phyloP scores from a whole-genome alignment of 2,329 filamentous ascomycete species.

The Cyphellophora europaea region DNA sequence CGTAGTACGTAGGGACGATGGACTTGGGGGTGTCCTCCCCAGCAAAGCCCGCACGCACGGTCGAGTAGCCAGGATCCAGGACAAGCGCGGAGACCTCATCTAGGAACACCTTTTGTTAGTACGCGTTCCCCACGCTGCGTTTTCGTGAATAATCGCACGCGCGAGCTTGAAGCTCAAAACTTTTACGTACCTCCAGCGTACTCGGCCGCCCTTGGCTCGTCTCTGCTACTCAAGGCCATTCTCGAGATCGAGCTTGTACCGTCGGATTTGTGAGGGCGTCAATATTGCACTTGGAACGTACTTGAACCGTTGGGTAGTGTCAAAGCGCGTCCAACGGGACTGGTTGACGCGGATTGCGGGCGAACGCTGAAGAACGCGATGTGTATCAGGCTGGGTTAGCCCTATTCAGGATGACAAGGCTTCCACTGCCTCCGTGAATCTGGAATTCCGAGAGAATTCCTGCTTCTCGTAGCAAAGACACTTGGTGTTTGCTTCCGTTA shows the following conservation, averaged over 20 bases:
- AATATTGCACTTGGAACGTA: too few relatives aligned
- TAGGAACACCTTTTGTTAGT: constrained; percentile 27
- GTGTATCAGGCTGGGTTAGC: too few relatives aligned
- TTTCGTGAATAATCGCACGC: constrained; percentile 1
- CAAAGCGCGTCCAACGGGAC: too few relatives aligned
- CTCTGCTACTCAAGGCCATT: constrained; percentile 13
- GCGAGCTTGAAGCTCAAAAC: constrained; percentile 7
- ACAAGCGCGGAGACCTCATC: constrained; percentile 97
- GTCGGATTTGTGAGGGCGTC: too few relatives aligned
- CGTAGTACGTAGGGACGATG: constrained; percentile 85
- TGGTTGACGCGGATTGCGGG: too few relatives aligned
- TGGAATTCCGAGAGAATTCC: too few relatives aligned
- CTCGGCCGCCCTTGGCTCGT: constrained; percentile 34
- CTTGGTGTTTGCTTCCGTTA: too few relatives aligned
- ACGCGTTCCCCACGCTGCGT: background rate
- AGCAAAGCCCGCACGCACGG: constrained; percentile 87
- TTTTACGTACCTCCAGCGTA: constrained; percentile 38
- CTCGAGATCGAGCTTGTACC: background rate
- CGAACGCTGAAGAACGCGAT: too few relatives aligned
- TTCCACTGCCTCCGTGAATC: too few relatives aligned
- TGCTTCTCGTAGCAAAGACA: too few relatives aligned
- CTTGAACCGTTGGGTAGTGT: too few relatives aligned
- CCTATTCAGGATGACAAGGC: too few relatives aligned
- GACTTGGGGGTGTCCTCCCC: constrained; percentile 97
- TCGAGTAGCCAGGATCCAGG: constrained; percentile 87